Conservation (phyloP, 225 moss, liverwort and hornwort genomes). For the Marchantia polymorpha region DNA sequence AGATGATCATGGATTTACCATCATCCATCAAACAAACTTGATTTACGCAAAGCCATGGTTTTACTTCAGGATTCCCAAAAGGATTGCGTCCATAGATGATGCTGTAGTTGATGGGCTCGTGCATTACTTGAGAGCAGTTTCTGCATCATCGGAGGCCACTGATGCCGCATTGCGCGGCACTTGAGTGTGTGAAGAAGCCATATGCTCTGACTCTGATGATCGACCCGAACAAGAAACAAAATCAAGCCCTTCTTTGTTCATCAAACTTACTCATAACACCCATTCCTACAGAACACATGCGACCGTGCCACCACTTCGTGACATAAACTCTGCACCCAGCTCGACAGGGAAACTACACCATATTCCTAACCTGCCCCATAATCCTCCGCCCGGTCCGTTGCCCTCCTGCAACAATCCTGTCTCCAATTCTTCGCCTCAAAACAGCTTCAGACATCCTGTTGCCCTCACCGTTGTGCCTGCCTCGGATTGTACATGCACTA, state of each 20-base stretch:
- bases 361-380: not conserved
- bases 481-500: not conserved
- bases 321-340: not conserved
- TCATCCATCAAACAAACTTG: not conserved
- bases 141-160: slow-evolving; percentile 44
- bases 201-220: not conserved
- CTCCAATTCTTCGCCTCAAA: not conserved
- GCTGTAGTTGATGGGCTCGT: not conserved
- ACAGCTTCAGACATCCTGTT: not conserved
- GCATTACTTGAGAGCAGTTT: slow-evolving; percentile 46
- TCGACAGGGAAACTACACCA: not conserved
- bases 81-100: not conserved
- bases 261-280: not conserved
- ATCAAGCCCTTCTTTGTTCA: not conserved
- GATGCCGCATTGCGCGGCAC: slow-evolving; percentile 13
- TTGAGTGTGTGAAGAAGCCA: slow-evolving; percentile 29
- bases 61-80: not conserved
- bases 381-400: not conserved
- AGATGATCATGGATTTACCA: not conserved
- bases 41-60: not conserved
- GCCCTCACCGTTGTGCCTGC: not conserved
- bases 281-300: not conserved
- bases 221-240: too few species aligned
- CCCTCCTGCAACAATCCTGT: not conserved
- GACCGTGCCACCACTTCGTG: not conserved